Conservation (phyloP, 257 asterid species). For the Rehmannia glutinosa region DNA sequence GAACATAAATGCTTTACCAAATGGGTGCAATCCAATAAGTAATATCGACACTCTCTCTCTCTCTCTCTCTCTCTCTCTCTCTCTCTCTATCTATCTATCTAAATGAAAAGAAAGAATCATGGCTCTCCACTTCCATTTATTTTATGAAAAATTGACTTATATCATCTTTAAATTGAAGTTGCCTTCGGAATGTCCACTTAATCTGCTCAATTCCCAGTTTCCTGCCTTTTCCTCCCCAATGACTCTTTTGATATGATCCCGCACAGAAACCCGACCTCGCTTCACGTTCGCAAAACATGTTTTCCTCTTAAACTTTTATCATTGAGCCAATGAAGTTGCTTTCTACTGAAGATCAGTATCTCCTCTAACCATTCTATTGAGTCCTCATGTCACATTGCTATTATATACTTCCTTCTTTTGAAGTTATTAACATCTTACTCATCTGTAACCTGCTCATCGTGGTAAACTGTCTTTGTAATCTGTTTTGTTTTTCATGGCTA, state of each 20-base stretch:
- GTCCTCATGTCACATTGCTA: neutral
- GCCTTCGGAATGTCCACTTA: neutral
- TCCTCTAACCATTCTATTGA: neutral
- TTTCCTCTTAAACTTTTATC: neutral
- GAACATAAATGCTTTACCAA: too few relatives aligned
- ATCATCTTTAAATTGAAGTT: neutral
- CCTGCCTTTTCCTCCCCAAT: neutral
- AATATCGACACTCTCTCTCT: too few relatives aligned
- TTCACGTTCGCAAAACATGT: neutral
- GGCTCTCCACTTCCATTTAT: neutral
- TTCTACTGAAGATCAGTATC: neutral
- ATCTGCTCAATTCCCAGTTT: neutral
- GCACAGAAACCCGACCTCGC: neutral
- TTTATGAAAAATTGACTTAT: neutral
- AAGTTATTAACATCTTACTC: slow-evolving; percentile 11
- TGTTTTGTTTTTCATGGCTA: neutral
- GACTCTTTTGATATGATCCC: neutral
- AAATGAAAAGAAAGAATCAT: neutral
- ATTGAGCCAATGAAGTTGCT: neutral
- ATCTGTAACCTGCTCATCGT: neutral
- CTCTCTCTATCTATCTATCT: too few relatives aligned
- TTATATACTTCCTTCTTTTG: slow-evolving; percentile 1
- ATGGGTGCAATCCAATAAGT: too few relatives aligned
- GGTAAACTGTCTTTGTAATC: neutral
- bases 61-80: neutral